Evolutionary conservation across 176 grass and related monocot species (phyloP), one percentile per base, ranked within the genome.

Genomic region (Cenchrus fungigraminus): DNA sequence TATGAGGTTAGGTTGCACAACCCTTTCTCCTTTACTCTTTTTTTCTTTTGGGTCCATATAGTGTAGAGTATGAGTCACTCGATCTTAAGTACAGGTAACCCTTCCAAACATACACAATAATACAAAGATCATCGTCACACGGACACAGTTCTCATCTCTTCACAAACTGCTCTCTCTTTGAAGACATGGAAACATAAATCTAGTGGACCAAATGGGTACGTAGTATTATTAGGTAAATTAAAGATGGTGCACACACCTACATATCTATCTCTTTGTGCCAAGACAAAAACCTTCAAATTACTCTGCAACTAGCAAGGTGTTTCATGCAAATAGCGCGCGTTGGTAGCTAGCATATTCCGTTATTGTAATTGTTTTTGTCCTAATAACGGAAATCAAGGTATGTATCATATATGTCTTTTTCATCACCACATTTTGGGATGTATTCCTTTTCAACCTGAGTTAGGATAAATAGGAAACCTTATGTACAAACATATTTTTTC

Each of bases 1-100:
- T 71, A 52, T 53, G 71, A 71, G 32, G 73, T 83, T 78, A 83
- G 86, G 80, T 88, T 37, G 54, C 54, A 88, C 65, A 7, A 10
- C 29, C 55, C 65, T 83, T 77, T 83, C 72, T 71, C 12, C 44
- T 74, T 60, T 79, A 51, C 17, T 45, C 19, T 22, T 54, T 62
- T 71, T 12, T 13, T 42, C 2, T 65, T 81, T 57, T 12, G 15
- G 53, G 78, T 58, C 28, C 40, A 69, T n/a, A 31, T 40, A 40
- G 37, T 40, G 47, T 76, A 47, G 53, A 76, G 82, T 85, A 25
- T 37, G 59, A 22, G 17, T 5, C 4, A 81, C 34, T 60, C 55
- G 4, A 6, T 19, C 14, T 44, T 72, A 56, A n/a, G 0, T 71
- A 29, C 42, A 44, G 8, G 31, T 25, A 31, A 31, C 14, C 46